Evolutionary conservation across 345 rosid species (phyloP).

Genomic region (Hibiscus tridactylites): DNA sequence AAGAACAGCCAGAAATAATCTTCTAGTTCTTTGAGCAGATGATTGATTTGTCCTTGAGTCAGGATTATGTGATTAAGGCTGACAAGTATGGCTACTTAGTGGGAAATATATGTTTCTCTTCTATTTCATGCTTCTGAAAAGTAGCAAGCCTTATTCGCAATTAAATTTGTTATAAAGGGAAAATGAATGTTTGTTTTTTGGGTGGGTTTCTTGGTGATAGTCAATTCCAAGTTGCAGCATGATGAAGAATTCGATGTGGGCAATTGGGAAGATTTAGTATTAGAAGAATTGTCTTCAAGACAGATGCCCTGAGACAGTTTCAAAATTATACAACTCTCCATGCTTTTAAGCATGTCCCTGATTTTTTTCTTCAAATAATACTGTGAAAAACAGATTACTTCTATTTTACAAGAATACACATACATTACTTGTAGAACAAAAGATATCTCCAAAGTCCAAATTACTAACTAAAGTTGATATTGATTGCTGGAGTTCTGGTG

Average conservation of each 20-base stretch:
- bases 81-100: background rate
- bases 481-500: background rate
- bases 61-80: constrained; percentile 2
- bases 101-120: background rate
- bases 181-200: background rate
- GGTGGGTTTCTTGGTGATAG: background rate
- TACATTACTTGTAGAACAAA: background rate
- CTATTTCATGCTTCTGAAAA: background rate
- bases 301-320: background rate
- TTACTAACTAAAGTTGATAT: background rate
- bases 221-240: background rate
- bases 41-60: background rate
- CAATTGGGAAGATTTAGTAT: background rate
- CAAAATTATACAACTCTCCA: background rate
- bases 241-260: background rate
- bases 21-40: background rate
- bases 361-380: background rate
- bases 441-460: background rate
- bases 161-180: background rate
- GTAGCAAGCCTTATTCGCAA: background rate
- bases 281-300: background rate
- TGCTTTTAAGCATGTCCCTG: background rate
- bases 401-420: background rate
- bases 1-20: background rate
- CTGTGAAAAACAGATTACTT: background rate